A percentile compares a stretch with the other conserved stretches of the same genome.
Conservation (phyloP, 169 alveolate species). For the Fabrea salina region DNA sequence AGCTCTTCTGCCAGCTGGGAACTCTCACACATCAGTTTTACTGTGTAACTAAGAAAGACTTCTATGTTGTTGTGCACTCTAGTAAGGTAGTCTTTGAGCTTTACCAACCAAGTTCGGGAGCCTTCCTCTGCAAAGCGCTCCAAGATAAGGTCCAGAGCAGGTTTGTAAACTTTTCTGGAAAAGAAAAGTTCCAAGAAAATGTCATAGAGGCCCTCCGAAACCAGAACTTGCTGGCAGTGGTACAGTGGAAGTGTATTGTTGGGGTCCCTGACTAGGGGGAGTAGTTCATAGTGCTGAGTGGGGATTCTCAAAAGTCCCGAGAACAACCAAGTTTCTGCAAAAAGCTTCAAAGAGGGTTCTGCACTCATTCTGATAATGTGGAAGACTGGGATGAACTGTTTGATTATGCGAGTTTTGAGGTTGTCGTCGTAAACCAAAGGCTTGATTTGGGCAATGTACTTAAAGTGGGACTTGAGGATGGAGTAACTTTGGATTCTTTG, state of each 20-base stretch:
- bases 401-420: neutral
- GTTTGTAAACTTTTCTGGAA: neutral
- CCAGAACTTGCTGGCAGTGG: neutral
- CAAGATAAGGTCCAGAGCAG: neutral
- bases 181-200: neutral
- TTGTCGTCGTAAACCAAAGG: neutral
- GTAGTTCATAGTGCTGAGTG: neutral
- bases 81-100: neutral
- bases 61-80: neutral
- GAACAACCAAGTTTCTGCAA: slow-evolving; percentile 25
- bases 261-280: slow-evolving; percentile 21
- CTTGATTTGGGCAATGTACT: neutral
- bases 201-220: neutral
- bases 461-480: neutral
- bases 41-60: neutral
- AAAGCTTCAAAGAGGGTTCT: neutral
- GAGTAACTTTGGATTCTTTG: neutral
- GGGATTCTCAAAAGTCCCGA: slow-evolving; percentile 5
- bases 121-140: neutral
- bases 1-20: neutral
- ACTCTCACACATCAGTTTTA: slow-evolving; percentile 9
- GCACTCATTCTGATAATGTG: neutral
- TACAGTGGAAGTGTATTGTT: slow-evolving; percentile 1
- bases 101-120: neutral
- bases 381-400: slow-evolving; percentile 18